Conservation (phyloP, 1,139 yeast species). For the Pichia sp. region DNA sequence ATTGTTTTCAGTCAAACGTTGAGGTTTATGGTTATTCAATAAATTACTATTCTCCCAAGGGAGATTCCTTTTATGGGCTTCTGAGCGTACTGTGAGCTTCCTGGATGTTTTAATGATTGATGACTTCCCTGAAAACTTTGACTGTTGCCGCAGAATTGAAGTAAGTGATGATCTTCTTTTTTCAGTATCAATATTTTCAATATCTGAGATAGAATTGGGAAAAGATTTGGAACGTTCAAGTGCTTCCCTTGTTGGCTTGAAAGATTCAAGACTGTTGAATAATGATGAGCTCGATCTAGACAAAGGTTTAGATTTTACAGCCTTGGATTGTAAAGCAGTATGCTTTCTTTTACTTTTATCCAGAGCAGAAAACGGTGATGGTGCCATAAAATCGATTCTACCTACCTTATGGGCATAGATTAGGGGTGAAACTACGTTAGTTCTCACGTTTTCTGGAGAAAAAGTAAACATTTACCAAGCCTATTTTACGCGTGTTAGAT, state of each 20-base stretch:
- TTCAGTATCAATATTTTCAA: not conserved
- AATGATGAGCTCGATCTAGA: not conserved
- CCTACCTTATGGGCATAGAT: no score
- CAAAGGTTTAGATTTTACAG: not conserved
- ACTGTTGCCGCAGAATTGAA: constrained; percentile 11
- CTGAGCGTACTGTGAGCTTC: not conserved
- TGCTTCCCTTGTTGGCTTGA: not conserved
- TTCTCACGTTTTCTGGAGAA: no score
- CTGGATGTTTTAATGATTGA: constrained; percentile 5
- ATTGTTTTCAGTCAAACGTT: constrained; percentile 3
- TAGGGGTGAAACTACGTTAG: no score
- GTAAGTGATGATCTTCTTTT: constrained; percentile 4
- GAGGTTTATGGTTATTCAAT: constrained; percentile 9
- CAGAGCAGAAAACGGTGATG: constrained; percentile 16
- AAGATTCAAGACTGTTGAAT: not conserved
- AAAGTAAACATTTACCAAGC: no score
- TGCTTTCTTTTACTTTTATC: constrained; percentile 11
- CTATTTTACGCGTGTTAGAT: no score
- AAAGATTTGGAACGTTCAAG: not conserved
- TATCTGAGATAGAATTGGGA: not conserved
- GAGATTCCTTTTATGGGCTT: constrained; percentile 1
- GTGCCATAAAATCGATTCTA: no score
- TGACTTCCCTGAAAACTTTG: constrained; percentile 11
- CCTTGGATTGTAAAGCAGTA: not conserved
- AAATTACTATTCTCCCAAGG: constrained; percentile 9